Base-by-base conservation (phyloP, 768 basidiomycete species). In the Pleurotus salmoneostramineus region DNA sequence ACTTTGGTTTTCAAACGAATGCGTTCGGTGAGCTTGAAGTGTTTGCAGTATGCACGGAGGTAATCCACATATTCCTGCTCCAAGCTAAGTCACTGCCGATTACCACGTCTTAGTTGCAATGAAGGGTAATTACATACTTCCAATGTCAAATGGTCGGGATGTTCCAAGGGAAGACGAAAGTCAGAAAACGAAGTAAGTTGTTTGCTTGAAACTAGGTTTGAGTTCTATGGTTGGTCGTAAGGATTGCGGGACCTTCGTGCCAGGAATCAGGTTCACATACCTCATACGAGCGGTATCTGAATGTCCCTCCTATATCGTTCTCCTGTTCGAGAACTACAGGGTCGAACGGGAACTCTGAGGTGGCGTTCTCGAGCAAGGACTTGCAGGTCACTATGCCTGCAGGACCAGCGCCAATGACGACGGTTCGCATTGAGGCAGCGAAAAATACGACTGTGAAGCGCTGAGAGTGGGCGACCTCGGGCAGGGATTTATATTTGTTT, bases 141-240 rank as follows among this genome's bases (percentile, higher is more conserved):
- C 5, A 82, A 62, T 1, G 76, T 76, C 21, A 81, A 64, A 62
- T 83, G 81, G 64, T 83, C 82, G 10, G 71, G 65, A 57, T 80
- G 77, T 11, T 69, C 66, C 8, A 73, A 59, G 8, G 82, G 77
- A 32, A 82, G 66, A 10, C 83, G 79, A 66, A 82, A 84, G 66
- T 85, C 83, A 33, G 80, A 81, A 68, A 84, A 85, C 58, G 75
- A 74, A 4, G 84, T 85, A 36, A 85, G 70, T 64, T 84, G 82
- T 63, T 84, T 84, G 10, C 79, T 80, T 11, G 78, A 81, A n/a
- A 83, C 82, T 21, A 83, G 68, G 15, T 69, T 72, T 10, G 78
- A 74, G 54, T 80, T 77, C 80, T 83, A 64, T 35, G 1, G 21
- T 27, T 27, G 21, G 21, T 27, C 21, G 21, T 27, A 35, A 33